Percentiles rank a stretch among this genome's conserved stretches.
These are phyloP conservation scores for Cryptomeria japonica DNA, from an alignment of 75 land plant genomes.

Conservation along the genomic window DNA sequence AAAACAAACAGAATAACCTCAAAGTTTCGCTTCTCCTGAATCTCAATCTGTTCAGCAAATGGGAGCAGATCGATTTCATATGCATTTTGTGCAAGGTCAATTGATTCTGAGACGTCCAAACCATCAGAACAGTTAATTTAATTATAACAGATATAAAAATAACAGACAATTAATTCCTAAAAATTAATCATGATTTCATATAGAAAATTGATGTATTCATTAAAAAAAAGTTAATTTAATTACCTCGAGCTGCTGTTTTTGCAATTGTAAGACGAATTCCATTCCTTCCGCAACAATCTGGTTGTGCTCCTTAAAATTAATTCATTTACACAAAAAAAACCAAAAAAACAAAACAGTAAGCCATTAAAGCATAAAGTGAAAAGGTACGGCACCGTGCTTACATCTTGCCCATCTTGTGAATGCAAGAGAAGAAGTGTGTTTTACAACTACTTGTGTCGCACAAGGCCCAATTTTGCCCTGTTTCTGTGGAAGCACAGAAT, in stretches of 20 bases:
- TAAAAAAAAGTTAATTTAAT: too few relatives aligned
- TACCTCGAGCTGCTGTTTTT: neutral
- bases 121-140: neutral
- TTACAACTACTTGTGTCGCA: neutral
- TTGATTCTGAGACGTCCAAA: neutral
- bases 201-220: too few relatives aligned
- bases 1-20: too few relatives aligned
- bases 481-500: neutral
- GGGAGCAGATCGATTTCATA: neutral
- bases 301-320: too few relatives aligned
- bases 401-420: conserved; percentile 3
- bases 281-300: neutral
- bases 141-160: too few relatives aligned
- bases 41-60: neutral
- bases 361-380: neutral
- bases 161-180: too few relatives aligned
- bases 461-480: neutral
- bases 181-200: too few relatives aligned
- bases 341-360: too few relatives aligned
- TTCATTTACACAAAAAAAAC: neutral
- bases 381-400: neutral
- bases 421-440: neutral
- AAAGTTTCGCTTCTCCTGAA: neutral
- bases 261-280: neutral
- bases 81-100: neutral